phyloP scores from a whole-genome alignment of 2,329 filamentous ascomycete species.

The Clonostachys rhizophaga region DNA sequence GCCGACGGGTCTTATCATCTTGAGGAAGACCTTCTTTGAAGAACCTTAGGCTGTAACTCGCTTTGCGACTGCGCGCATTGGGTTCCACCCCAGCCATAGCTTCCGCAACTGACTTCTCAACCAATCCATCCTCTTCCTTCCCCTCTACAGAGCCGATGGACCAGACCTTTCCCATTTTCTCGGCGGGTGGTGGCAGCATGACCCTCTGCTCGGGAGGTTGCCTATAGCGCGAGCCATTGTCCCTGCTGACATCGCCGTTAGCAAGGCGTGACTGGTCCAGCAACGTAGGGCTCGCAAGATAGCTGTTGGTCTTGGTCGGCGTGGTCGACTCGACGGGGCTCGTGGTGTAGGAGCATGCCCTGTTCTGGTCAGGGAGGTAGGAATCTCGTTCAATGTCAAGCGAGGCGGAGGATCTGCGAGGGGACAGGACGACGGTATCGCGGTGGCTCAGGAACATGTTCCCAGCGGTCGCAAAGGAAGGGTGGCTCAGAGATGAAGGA shows the following conservation, averaged over 20 bases:
- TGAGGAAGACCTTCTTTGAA: conserved; percentile 62
- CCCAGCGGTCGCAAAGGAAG: conserved; percentile 23
- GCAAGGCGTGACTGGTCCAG: conserved; percentile 8
- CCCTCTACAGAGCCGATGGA: conserved; percentile 52
- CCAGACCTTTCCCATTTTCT: conserved; percentile 62
- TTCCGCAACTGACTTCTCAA: conserved; percentile 61
- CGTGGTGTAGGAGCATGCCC: conserved; percentile 7
- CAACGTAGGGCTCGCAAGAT: conserved; percentile 2
- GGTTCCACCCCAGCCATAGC: conserved; percentile 57
- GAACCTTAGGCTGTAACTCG: conserved; percentile 62
- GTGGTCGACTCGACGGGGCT: conserved; percentile 17
- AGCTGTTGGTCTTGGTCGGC: conserved; percentile 9
- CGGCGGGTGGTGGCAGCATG: conserved; percentile 31
- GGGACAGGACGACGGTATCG: conserved; percentile 19
- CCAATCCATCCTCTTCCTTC: conserved; percentile 47
- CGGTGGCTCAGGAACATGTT: conserved; percentile 28
- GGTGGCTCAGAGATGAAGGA: conserved; percentile 22
- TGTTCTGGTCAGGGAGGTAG: conserved; percentile 8
- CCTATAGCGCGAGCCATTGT: conserved; percentile 15
- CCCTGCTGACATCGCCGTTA: conserved; percentile 13
- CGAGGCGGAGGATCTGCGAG: conserved; percentile 21
- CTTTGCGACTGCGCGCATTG: conserved; percentile 61
- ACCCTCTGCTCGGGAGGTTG: conserved; percentile 33
- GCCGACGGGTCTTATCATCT: conserved; percentile 51
- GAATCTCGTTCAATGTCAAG: conserved; percentile 24